phyloP scores from a whole-genome alignment of 2,329 filamentous ascomycete genomes.

The Aspergillus niger region DNA sequence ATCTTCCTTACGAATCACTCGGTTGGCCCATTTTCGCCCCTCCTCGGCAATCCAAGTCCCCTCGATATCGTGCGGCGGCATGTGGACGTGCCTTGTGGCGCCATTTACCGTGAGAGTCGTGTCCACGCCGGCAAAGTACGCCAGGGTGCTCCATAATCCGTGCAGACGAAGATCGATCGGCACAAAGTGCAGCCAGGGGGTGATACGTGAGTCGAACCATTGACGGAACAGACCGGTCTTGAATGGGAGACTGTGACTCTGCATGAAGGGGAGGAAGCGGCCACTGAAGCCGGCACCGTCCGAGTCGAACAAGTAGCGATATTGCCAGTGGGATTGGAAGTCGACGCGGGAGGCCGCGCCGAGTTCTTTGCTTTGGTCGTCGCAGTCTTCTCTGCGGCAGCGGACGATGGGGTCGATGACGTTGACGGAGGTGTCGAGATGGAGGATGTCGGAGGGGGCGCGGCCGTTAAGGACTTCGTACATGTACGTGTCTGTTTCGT shows the following conservation, averaged over 20 bases:
- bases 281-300: conserved; percentile 70
- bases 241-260: conserved; percentile 68
- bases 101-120: conserved; percentile 15
- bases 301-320: conserved; percentile 71
- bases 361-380: conserved; percentile 56
- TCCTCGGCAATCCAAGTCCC: conserved; percentile 66
- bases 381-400: conserved; percentile 54
- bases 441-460: conserved; percentile 42
- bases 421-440: conserved; percentile 61
- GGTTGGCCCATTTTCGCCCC: conserved; percentile 65
- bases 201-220: conserved; percentile 75
- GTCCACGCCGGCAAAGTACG: conserved; percentile 67
- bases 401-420: conserved; percentile 62
- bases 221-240: conserved; percentile 71
- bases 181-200: conserved; percentile 78
- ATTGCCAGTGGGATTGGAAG: conserved; percentile 62
- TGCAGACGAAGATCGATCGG: conserved; percentile 74
- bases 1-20: conserved; percentile 68
- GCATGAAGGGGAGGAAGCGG: conserved; percentile 65
- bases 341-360: conserved; percentile 48
- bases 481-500: conserved; percentile 47
- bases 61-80: conserved; percentile 55
- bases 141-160: conserved; percentile 70
- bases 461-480: conserved; percentile 57
- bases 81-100: conserved; percentile 46